Base-by-base conservation (phyloP, 352 stramenopile species). In the Pythium brachiatum region DNA sequence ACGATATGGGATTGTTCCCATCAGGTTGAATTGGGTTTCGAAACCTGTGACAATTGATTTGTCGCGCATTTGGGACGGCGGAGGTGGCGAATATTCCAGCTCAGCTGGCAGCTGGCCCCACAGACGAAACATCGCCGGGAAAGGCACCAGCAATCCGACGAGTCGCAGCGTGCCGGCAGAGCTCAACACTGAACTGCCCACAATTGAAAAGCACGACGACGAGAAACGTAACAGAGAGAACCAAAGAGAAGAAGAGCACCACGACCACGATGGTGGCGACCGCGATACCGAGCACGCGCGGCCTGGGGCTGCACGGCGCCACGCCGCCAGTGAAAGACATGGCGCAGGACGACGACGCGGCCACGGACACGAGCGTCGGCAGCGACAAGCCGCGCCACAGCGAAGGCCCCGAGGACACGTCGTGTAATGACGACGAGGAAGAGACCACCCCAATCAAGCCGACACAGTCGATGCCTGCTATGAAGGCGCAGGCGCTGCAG, bases 201-300 rank as follows among this genome's bases (percentile, higher is more conserved):
- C 46, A 68, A 59, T 38, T 31, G 54, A 63, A 62, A 62, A 55
- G 21, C 20, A 48, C 13, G 15, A 36, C 11, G 27, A 53, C 43
- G 50, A 61, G 15, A 9, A 43, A 39, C 53, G 47, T 38, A 29
- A 51, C 21, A 47, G 26, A 53, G 21, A 52, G 2, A 62, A 43
- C 29, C 29, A 23, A 43, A n/a, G 31, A 48, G 39, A 47, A 12
- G 21, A 56, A 57, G 18, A 38, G 12, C 23, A 57, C 8, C 27
- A 48, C 12, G 27, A 60, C 13, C 44, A 57, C 32, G 5, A 67
- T 62, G 60, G 53, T 67, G n/a, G 53, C 50, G 52, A 62, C 60
- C 11, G 53, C 60, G 18, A 39, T 56, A 50, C 60, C 47, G 2
- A 64, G 52, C 58, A 47, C 50, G n/a, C 29, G 32, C 48, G 51